These are phyloP conservation scores for Leishmania tarentolae DNA, from an alignment of 208 protist species.

Conservation along the genomic window DNA sequence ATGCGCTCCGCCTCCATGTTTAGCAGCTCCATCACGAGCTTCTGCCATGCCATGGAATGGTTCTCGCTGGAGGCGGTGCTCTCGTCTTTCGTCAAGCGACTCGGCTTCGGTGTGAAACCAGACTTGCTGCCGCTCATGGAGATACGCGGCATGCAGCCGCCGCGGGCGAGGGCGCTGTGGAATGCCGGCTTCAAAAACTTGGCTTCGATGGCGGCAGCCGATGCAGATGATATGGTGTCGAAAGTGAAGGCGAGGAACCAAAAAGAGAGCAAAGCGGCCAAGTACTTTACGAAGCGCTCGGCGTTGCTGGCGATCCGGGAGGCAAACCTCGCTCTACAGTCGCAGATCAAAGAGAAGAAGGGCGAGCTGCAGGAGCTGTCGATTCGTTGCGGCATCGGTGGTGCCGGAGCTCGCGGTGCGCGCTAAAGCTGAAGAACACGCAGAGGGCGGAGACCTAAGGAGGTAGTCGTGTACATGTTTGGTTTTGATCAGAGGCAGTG, in stretches of 20 bases:
- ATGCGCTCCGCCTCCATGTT: slow-evolving; percentile 88
- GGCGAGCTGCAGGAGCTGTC: slow-evolving; percentile 71
- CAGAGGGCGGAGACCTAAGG: background rate
- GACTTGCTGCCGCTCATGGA: slow-evolving; percentile 93
- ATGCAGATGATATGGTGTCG: slow-evolving; percentile 62
- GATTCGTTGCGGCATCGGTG: slow-evolving; percentile 1
- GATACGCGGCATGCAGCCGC: slow-evolving; percentile 73
- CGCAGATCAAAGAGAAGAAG: slow-evolving; percentile 70
- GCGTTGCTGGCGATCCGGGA: slow-evolving; percentile 65
- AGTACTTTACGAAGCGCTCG: slow-evolving; percentile 71
- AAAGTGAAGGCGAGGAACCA: slow-evolving; percentile 62
- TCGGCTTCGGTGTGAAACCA: slow-evolving; percentile 88
- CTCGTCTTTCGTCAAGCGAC: slow-evolving; percentile 80
- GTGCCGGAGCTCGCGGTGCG: background rate
- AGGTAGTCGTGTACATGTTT: background rate
- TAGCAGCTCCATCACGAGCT: slow-evolving; percentile 85
- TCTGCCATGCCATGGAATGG: slow-evolving; percentile 91
- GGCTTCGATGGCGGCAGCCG: slow-evolving; percentile 47
- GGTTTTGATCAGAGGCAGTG: background rate
- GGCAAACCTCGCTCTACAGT: slow-evolving; percentile 60
- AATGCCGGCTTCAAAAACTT: slow-evolving; percentile 73
- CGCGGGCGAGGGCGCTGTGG: slow-evolving; percentile 84
- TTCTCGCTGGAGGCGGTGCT: slow-evolving; percentile 88
- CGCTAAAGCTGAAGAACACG: background rate
- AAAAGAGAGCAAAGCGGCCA: slow-evolving; percentile 57